phyloP scores from a whole-genome alignment of 2,329 filamentous ascomycete species.

The Aspergillus neotritici region DNA sequence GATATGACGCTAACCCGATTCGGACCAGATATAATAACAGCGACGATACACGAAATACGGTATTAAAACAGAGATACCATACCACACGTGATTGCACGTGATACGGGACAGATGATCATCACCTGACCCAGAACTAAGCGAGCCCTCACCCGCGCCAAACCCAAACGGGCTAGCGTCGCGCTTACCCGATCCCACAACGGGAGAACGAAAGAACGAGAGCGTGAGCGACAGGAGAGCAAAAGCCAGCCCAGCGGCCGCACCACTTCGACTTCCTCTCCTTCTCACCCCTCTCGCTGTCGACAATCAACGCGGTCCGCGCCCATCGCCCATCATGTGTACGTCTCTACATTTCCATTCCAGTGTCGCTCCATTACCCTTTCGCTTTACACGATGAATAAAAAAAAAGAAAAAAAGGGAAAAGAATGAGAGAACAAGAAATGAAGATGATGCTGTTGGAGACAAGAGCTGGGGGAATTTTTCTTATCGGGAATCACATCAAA shows the following conservation, averaged over 20 bases:
- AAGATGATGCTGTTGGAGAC: no score
- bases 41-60: not conserved
- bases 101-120: not conserved
- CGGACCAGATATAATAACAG: not conserved
- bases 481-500: constrained; percentile 4
- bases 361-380: constrained; percentile 9
- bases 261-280: constrained; percentile 30
- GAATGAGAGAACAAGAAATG: no score
- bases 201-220: constrained; percentile 25
- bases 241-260: constrained; percentile 16
- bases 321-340: constrained; percentile 49
- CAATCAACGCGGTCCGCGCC: constrained; percentile 36
- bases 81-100: not conserved
- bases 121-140: constrained; percentile 27
- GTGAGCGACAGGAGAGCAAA: constrained; percentile 32
- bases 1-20: no score
- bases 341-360: constrained; percentile 15
- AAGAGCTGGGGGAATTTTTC: not conserved
- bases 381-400: constrained; percentile 1
- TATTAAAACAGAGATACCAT: not conserved
- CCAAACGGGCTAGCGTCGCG: constrained; percentile 25
- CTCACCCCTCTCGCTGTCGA: constrained; percentile 37
- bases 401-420: constrained; percentile 3
- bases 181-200: constrained; percentile 40
- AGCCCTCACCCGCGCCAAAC: constrained; percentile 28